phyloP scores from a whole-genome alignment of 768 basidiomycete species.

The Mycena filopes region DNA sequence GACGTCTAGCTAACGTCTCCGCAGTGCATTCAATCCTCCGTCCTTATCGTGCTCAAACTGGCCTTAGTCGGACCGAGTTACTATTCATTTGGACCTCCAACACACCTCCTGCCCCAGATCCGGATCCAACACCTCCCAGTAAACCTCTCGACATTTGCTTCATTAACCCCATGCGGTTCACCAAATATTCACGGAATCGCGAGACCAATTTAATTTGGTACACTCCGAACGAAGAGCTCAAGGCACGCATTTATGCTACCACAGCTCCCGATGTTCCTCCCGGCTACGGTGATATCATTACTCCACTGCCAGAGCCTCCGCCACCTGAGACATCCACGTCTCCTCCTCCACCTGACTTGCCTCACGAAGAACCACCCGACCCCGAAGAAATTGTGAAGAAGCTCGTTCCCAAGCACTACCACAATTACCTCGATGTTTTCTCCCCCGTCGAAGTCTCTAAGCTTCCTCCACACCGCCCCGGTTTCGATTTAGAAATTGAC shows the following conservation, averaged over 20 bases:
- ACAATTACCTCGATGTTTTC: constrained; percentile 32
- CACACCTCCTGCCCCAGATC: not conserved
- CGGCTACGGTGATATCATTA: constrained; percentile 10
- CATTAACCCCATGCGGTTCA: constrained; percentile 32
- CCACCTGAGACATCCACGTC: not conserved
- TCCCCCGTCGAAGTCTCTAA: constrained; percentile 36
- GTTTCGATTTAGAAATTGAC: constrained; percentile 47
- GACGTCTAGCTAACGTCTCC: constrained; percentile 33
- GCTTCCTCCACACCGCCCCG: constrained; percentile 45
- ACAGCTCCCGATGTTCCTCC: constrained; percentile 6
- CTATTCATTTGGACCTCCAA: constrained; percentile 25
- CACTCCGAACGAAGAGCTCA: constrained; percentile 2
- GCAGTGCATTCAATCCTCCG: constrained; percentile 14
- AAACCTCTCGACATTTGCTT: constrained; percentile 33
- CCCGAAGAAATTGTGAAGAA: not conserved
- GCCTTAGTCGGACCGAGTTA: constrained; percentile 30
- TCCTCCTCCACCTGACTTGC: not conserved
- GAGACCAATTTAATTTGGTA: constrained; percentile 1
- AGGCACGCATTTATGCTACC: constrained; percentile 8
- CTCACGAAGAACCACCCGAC: not conserved
- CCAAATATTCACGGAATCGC: constrained; percentile 36
- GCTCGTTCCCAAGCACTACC: not conserved
- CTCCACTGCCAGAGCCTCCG: constrained; percentile 14
- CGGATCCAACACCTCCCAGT: constrained; percentile 18
- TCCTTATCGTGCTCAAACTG: constrained; percentile 4